phyloP scores from a whole-genome alignment of 1,139 yeast species.

The Diutina mesorugosa region DNA sequence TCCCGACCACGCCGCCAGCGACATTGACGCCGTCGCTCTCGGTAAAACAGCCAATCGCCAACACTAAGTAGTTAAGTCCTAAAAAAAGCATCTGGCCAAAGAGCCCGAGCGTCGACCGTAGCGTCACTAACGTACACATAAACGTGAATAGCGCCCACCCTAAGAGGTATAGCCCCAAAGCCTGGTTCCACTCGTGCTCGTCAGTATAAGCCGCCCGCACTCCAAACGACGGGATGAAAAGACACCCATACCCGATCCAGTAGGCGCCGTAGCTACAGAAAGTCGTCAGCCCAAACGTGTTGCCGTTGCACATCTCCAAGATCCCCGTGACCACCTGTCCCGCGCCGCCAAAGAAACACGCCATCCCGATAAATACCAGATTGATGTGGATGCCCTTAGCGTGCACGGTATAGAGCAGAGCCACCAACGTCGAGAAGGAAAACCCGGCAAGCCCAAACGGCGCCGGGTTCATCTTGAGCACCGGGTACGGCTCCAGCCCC shows the following conservation, averaged over 20 bases:
- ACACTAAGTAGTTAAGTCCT: background rate
- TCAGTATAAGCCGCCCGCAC: background rate
- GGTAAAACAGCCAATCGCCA: background rate
- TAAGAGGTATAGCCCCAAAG: background rate
- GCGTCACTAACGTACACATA: background rate
- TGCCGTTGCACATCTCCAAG: background rate
- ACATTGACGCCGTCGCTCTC: background rate
- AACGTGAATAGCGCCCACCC: conserved; percentile 1
- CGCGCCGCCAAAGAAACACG: background rate
- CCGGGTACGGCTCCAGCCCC: background rate
- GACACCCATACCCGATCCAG: background rate
- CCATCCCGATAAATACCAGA: background rate
- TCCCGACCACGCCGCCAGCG: background rate
- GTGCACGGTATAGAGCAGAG: background rate
- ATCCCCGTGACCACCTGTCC: background rate
- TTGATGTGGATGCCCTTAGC: background rate
- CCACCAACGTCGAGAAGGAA: background rate
- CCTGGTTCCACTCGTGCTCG: background rate
- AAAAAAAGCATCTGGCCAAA: background rate
- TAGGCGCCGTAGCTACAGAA: conserved; percentile 1
- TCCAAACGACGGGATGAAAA: background rate
- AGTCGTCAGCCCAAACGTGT: conserved; percentile 1
- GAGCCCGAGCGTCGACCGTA: background rate
- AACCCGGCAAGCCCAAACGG: conserved; percentile 1
- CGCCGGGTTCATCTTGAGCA: background rate